Percentiles rank a stretch among this genome's conserved stretches.
These are phyloP conservation scores for Maudiozyma turicensis DNA, from an alignment of 805 yeast species.

Conservation along the genomic window DNA sequence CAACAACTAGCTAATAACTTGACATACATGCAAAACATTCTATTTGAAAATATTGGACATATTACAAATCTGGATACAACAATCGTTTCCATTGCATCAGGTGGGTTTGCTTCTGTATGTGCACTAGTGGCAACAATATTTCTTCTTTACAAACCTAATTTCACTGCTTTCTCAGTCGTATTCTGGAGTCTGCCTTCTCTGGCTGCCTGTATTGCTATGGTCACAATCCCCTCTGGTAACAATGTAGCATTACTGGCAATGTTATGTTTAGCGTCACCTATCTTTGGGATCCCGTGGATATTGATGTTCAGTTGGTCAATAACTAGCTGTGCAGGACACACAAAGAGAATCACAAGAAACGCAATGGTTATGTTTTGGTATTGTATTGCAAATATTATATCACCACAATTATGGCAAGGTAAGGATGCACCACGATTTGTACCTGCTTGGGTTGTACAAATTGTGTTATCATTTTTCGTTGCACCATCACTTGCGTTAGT, in stretches of 20 bases:
- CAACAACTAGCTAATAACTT: slow-evolving; percentile 44
- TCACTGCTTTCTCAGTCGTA: slow-evolving; percentile 31
- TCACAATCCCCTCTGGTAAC: slow-evolving; percentile 36
- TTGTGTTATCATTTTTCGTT: slow-evolving; percentile 39
- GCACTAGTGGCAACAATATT: slow-evolving; percentile 32
- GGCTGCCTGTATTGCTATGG: slow-evolving; percentile 38
- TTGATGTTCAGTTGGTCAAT: slow-evolving; percentile 30
- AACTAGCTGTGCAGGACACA: slow-evolving; percentile 37
- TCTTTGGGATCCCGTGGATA: slow-evolving; percentile 36
- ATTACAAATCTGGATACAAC: slow-evolving; percentile 36
- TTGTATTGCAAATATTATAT: slow-evolving; percentile 40
- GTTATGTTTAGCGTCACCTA: slow-evolving; percentile 37
- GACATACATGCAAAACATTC: slow-evolving; percentile 42
- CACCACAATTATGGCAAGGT: slow-evolving; percentile 47
- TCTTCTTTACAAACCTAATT: slow-evolving; percentile 28
- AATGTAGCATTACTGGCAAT: slow-evolving; percentile 40
- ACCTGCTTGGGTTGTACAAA: slow-evolving; percentile 47
- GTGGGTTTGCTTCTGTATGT: slow-evolving; percentile 39
- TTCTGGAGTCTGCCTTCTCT: slow-evolving; percentile 36
- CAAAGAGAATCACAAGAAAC: slow-evolving; percentile 41
- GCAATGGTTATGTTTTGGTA: slow-evolving; percentile 38
- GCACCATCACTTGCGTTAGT: slow-evolving; percentile 38
- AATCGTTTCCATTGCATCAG: slow-evolving; percentile 43
- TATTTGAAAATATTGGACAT: slow-evolving; percentile 39
- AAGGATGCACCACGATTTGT: slow-evolving; percentile 38